Conservation (phyloP, 2,329 filamentous ascomycete species). For the Hirsutella minnesotensis region DNA sequence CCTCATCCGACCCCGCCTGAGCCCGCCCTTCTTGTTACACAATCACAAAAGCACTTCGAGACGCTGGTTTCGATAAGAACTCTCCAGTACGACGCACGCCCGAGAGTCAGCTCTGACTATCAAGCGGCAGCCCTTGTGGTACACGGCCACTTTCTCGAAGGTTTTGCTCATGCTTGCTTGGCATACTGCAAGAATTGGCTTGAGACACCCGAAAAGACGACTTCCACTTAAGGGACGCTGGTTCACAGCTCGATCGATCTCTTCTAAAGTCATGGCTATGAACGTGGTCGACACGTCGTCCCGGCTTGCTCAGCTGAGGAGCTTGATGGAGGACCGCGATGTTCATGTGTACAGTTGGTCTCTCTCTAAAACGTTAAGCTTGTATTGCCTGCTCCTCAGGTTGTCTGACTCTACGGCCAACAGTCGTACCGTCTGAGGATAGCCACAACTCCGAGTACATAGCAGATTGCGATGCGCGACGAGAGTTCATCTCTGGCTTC, state of each 20-base stretch:
- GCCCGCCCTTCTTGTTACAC: not conserved
- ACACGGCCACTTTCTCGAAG: too few relatives aligned
- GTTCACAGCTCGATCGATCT: not conserved
- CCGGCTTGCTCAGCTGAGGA: constrained; percentile 64
- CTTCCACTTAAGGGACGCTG: not conserved
- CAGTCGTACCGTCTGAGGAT: constrained; percentile 94
- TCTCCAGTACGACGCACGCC: too few relatives aligned
- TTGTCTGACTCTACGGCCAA: not conserved
- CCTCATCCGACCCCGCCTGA: too few relatives aligned
- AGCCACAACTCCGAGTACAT: constrained; percentile 98
- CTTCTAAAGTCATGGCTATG: constrained; percentile 12
- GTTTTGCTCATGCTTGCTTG: not conserved
- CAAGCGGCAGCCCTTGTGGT: too few relatives aligned
- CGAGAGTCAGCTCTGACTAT: too few relatives aligned
- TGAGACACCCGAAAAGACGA: not conserved
- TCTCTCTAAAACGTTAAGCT: constrained; percentile 2
- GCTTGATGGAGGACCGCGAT: constrained; percentile 76
- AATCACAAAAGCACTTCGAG: too few relatives aligned
- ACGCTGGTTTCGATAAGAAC: too few relatives aligned
- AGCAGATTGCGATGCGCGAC: constrained; percentile 82
- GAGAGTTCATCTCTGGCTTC: constrained; percentile 88
- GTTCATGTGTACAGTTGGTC: constrained; percentile 77
- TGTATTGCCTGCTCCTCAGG: not conserved
- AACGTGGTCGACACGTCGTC: constrained; percentile 58
- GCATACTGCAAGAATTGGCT: not conserved